Evolutionary conservation across 441 rosid species (phyloP).

Genomic region (Cnidoscolus chayamansa): DNA sequence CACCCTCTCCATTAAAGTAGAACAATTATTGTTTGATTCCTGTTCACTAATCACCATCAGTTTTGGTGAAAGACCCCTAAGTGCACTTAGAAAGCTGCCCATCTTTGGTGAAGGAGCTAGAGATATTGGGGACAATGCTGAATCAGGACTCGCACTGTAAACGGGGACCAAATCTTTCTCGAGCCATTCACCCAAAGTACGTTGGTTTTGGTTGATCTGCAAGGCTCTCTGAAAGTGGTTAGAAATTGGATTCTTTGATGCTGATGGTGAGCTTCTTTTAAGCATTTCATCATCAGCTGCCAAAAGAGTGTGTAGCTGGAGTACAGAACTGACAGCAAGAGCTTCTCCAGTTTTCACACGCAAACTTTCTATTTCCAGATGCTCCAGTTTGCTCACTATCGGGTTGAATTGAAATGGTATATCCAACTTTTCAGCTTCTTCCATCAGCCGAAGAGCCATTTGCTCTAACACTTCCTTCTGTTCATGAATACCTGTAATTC

Average conservation of each 20-base stretch:
- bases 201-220: constrained; percentile 41
- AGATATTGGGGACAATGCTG: constrained; percentile 46
- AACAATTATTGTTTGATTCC: constrained; percentile 73
- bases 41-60: constrained; percentile 86
- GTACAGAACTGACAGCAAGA: constrained; percentile 61
- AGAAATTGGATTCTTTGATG: constrained; percentile 31
- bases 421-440: constrained; percentile 67
- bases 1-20: constrained; percentile 67
- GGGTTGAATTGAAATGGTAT: constrained; percentile 67
- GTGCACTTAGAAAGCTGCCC: constrained; percentile 58
- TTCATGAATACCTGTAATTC: constrained; percentile 65
- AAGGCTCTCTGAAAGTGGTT: constrained; percentile 33
- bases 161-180: constrained; percentile 44
- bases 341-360: constrained; percentile 74
- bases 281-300: constrained; percentile 49
- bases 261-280: constrained; percentile 37
- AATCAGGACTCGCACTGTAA: constrained; percentile 45
- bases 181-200: constrained; percentile 61
- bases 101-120: constrained; percentile 47
- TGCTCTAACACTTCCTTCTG: constrained; percentile 62
- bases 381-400: constrained; percentile 51
- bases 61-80: constrained; percentile 78
- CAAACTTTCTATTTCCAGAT: constrained; percentile 48
- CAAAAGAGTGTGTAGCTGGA: constrained; percentile 60
- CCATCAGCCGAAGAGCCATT: constrained; percentile 51